Percentiles rank a stretch among this genome's conserved stretches.
These are phyloP conservation scores for Theobroma grandiflorum DNA, from an alignment of 441 rosid species.

Conservation along the genomic window DNA sequence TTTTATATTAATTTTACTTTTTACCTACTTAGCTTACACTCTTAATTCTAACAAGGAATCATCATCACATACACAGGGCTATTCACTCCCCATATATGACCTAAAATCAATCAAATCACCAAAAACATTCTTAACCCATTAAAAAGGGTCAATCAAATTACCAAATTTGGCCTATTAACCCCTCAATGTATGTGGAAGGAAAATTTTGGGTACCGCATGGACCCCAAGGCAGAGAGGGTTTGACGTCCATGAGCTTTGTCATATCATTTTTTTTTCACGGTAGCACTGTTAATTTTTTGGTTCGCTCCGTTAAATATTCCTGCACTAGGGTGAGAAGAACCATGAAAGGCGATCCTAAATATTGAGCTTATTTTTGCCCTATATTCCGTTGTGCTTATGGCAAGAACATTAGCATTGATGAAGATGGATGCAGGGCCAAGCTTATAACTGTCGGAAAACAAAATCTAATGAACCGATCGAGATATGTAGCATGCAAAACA, in stretches of 20 bases:
- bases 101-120: too few relatives aligned
- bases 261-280: too few relatives aligned
- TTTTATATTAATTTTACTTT: neutral
- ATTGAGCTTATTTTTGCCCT: neutral
- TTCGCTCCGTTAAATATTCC: neutral
- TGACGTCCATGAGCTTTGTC: too few relatives aligned
- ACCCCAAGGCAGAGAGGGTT: neutral
- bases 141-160: neutral
- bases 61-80: neutral
- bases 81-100: too few relatives aligned
- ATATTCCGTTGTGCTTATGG: neutral
- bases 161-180: neutral
- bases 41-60: neutral
- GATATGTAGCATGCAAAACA: neutral
- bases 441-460: neutral
- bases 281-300: too few relatives aligned
- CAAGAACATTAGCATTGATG: neutral
- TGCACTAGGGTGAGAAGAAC: slow-evolving; percentile 8
- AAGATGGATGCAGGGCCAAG: neutral
- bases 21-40: too few relatives aligned
- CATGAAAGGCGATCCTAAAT: neutral
- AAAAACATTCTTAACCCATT: too few relatives aligned
- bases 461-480: neutral
- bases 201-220: neutral
- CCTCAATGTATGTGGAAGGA: neutral